Percentiles rank a stretch among this genome's conserved stretches.
Evolutionary conservation across 805 yeast species (phyloP).

Genomic region (Cyberlindnera subsufficiens): DNA sequence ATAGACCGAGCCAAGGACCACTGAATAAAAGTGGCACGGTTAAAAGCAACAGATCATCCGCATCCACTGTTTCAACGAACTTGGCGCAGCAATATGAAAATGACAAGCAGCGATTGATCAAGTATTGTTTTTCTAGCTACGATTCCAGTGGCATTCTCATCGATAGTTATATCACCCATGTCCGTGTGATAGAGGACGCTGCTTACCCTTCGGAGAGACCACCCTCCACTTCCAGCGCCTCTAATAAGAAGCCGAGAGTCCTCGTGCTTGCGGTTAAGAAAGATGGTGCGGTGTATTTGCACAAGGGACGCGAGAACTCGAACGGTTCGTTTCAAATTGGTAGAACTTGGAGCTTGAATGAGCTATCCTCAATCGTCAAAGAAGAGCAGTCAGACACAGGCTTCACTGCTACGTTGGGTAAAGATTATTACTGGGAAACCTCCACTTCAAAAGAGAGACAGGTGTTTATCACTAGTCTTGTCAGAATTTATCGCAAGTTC

Average conservation of each 20-base stretch:
- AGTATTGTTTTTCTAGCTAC: constrained; percentile 42
- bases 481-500: constrained; percentile 48
- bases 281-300: constrained; percentile 65
- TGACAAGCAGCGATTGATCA: constrained; percentile 44
- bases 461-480: constrained; percentile 48
- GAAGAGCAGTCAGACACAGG: constrained; percentile 52
- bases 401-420: constrained; percentile 55
- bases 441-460: constrained; percentile 50
- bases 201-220: constrained; percentile 66
- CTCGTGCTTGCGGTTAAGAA: constrained; percentile 52
- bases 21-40: constrained; percentile 27
- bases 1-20: constrained; percentile 16
- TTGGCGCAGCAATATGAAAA: constrained; percentile 54
- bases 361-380: constrained; percentile 50
- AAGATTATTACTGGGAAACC: constrained; percentile 82
- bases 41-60: constrained; percentile 20
- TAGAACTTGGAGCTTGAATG: constrained; percentile 84
- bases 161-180: constrained; percentile 70
- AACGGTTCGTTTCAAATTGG: constrained; percentile 83
- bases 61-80: constrained; percentile 25
- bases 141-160: constrained; percentile 37
- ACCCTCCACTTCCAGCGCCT: constrained; percentile 42
- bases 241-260: constrained; percentile 55
- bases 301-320: constrained; percentile 78
- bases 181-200: constrained; percentile 68